phyloP scores from a whole-genome alignment of 805 yeast species.

The Candida andamanensis region DNA sequence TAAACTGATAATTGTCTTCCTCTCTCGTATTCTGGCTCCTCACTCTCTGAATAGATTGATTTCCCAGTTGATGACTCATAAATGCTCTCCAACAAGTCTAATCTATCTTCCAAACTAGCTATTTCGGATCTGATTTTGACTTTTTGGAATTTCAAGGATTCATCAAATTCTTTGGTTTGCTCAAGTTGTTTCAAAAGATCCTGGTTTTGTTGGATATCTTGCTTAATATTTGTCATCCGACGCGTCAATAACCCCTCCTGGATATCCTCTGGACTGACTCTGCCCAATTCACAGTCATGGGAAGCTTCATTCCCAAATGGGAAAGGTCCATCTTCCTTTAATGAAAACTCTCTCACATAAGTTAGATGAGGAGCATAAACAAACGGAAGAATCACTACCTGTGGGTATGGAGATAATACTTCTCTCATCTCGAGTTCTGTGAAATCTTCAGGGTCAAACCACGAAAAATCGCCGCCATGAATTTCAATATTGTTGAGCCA shows the following conservation, averaged over 20 bases:
- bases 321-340: conserved; percentile 39
- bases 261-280: conserved; percentile 49
- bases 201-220: conserved; percentile 25
- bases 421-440: conserved; percentile 58
- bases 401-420: conserved; percentile 35
- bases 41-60: conserved; percentile 2
- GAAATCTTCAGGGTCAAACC: conserved; percentile 78
- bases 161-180: conserved; percentile 3
- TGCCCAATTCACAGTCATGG: conserved; percentile 61
- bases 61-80: conserved; percentile 17
- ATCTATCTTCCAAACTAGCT: conserved; percentile 15
- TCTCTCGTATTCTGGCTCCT: conserved; percentile 7
- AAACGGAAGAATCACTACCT: conserved; percentile 42
- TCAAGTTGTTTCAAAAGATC: conserved; percentile 18
- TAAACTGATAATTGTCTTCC: conserved; percentile 22
- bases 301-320: conserved; percentile 61
- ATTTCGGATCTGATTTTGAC: conserved; percentile 6
- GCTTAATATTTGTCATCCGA: conserved; percentile 13
- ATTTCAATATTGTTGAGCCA: conserved; percentile 23
- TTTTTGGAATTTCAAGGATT: conserved; percentile 5
- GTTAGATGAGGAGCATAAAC: conserved; percentile 54
- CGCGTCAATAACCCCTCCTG: conserved; percentile 41
- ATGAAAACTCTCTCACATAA: conserved; percentile 50
- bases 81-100: conserved; percentile 21
- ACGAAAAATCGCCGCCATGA: conserved; percentile 33